These are phyloP conservation scores for Fusarium torreyae DNA, from an alignment of 2,329 filamentous ascomycete genomes.

Conservation along the genomic window DNA sequence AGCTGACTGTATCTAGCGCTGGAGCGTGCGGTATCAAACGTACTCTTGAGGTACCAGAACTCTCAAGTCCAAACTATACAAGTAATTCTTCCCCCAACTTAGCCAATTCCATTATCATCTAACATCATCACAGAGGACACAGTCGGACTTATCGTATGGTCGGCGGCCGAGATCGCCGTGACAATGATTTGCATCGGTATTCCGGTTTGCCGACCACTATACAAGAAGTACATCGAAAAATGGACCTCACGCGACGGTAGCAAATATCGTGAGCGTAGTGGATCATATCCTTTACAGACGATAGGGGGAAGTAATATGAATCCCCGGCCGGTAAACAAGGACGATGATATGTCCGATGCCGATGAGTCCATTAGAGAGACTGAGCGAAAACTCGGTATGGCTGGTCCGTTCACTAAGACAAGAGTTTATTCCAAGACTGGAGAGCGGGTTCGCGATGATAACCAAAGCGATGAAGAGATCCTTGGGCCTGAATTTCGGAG, in stretches of 20 bases:
- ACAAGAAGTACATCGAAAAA: conserved; percentile 46
- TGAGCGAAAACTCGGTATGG: conserved; percentile 24
- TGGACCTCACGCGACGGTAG: conserved; percentile 44
- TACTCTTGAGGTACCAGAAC: conserved; percentile 49
- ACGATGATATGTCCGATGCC: conserved; percentile 5
- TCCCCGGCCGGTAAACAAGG: background rate
- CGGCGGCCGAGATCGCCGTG: conserved; percentile 57
- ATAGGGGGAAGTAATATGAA: conserved; percentile 35
- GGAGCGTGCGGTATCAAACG: conserved; percentile 52
- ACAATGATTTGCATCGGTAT: conserved; percentile 60
- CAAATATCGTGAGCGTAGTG: conserved; percentile 37
- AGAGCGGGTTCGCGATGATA: conserved; percentile 4
- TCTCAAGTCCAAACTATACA: conserved; percentile 46
- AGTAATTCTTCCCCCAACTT: conserved; percentile 9
- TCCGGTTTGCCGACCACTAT: conserved; percentile 58
- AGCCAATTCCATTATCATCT: background rate
- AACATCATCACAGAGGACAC: conserved; percentile 51
- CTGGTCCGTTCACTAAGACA: conserved; percentile 12
- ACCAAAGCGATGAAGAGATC: conserved; percentile 45
- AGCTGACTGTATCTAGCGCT: conserved; percentile 36
- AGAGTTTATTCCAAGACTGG: conserved; percentile 10
- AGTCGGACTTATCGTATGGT: conserved; percentile 57
- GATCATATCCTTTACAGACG: conserved; percentile 32
- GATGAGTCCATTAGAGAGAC: conserved; percentile 20
- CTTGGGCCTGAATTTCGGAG: conserved; percentile 36